Evolutionary conservation across 495 filamentous ascomycete species (phyloP).

Genomic region (Hypomontagnella submonticulosa): DNA sequence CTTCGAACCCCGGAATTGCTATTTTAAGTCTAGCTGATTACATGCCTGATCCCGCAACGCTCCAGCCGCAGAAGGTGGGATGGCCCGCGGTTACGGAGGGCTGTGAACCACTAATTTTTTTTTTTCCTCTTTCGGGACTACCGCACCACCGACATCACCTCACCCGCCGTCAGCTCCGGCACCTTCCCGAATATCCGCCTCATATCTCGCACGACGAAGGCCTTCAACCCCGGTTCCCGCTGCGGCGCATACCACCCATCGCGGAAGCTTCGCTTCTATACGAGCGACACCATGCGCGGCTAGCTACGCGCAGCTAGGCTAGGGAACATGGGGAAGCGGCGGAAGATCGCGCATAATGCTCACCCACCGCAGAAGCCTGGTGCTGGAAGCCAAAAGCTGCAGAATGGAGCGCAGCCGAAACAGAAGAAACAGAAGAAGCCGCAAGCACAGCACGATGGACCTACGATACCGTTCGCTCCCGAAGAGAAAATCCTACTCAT

Average conservation of each 20-base stretch:
- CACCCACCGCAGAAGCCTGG: constrained; percentile 22
- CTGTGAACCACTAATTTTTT: constrained; percentile 41
- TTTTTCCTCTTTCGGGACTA: constrained; percentile 18
- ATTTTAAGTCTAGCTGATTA: constrained; percentile 26
- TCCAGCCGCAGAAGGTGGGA: constrained; percentile 39
- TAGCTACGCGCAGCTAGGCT: constrained; percentile 18
- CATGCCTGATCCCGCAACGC: constrained; percentile 31
- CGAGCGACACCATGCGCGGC: constrained; percentile 36
- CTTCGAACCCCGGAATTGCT: constrained; percentile 36
- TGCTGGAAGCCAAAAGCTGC: constrained; percentile 25
- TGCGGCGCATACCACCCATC: constrained; percentile 1
- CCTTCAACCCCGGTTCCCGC: background rate
- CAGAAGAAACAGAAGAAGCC: constrained; percentile 41
- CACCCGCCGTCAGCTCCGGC: constrained; percentile 14
- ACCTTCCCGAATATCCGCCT: constrained; percentile 4
- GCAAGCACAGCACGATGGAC: constrained; percentile 54
- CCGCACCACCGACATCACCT: constrained; percentile 34
- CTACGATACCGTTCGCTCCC: constrained; percentile 78
- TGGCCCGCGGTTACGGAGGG: constrained; percentile 37
- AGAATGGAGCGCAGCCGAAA: constrained; percentile 30
- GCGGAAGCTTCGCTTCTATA: background rate
- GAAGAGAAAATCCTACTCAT: constrained; percentile 81
- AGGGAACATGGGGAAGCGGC: constrained; percentile 51
- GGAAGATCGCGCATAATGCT: constrained; percentile 45
- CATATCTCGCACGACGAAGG: constrained; percentile 8